Evolutionary conservation across 2,329 filamentous ascomycete species (phyloP), one percentile per base, ranked within the genome.

Genomic region (Neofusicoccum umdonicola): DNA sequence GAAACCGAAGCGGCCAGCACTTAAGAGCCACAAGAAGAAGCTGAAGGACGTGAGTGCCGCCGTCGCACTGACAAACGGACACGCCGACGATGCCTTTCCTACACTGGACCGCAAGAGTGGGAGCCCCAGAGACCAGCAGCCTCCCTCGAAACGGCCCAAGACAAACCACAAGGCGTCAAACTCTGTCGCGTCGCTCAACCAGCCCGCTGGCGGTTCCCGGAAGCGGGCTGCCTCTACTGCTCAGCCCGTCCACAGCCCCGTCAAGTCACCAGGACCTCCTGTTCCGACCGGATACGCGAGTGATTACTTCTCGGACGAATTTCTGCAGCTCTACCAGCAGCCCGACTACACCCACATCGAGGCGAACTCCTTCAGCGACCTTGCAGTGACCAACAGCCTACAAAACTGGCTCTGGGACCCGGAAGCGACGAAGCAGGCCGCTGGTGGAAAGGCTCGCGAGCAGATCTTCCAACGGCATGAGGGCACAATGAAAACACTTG

Each of bases 11-110:
- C 87, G 93, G 67, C 87, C 89, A 8, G 85, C 89, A 6, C 83
- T 90, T 12, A 97, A 97, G 76, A 90, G 85, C 74, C 90, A 93
- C 74, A 97, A 93, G 82, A 97, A 96, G 82, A 96, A 93, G 78
- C 77, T 85, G 42, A 96, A 93, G 74, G 91, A 93, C 58, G 72
- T 75, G 34, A 73, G 76, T 34, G 87, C 88, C 48, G 71, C 78
- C 15, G 76, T 88, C 22, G 56, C 48, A 37, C 85, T 87, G 71
- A 79, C 87, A 58, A 93, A 93, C 73, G 90, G 90, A 58, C 87
- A 81, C 45, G 61, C 35, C 47, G 54, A 65, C 17, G 63, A 65
- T 27, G 39, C 47, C 34, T 50, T 90, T 61, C 84, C 84, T 63
- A 79, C 72, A 42, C 67, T 72, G 34, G 81, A 83, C 64, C 82